phyloP scores from a whole-genome alignment of 2,329 filamentous ascomycete species.

The Aureobasidium sp. region DNA sequence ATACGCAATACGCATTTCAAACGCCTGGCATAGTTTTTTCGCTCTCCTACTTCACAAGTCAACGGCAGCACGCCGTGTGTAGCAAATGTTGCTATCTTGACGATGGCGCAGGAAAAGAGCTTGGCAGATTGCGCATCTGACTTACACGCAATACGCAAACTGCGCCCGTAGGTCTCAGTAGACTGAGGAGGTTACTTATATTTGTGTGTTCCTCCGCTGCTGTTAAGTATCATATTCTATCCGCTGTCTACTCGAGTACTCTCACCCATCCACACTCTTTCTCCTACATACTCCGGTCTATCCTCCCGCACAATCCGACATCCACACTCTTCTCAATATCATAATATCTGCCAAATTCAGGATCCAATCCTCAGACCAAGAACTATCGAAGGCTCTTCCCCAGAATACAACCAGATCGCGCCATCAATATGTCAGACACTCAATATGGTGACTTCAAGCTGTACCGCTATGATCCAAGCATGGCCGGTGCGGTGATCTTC shows the following conservation, averaged over 20 bases:
- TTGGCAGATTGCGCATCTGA: too few species aligned
- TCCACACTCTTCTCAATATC: too few species aligned
- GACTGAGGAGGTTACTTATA: neutral
- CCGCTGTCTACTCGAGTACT: too few species aligned
- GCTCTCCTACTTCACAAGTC: neutral
- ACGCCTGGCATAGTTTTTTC: neutral
- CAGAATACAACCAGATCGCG: neutral
- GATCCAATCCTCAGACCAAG: too few species aligned
- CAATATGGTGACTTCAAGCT: slow-evolving; percentile 15
- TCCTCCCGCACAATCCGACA: too few species aligned
- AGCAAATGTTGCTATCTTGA: too few species aligned
- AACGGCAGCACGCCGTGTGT: too few species aligned
- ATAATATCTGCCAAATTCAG: neutral
- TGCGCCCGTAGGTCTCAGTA: neutral
- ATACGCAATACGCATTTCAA: neutral
- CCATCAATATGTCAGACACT: neutral
- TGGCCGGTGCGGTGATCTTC: slow-evolving; percentile 24
- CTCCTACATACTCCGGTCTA: too few species aligned
- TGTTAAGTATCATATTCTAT: neutral
- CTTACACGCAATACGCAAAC: neutral
- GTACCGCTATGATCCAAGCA: slow-evolving; percentile 20
- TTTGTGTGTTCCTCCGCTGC: neutral
- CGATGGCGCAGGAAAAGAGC: too few species aligned
- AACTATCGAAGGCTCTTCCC: too few species aligned
- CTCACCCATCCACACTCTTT: neutral